phyloP scores from a whole-genome alignment of 1,284 basidiomycete species.

The Pseudozyma pruni region DNA sequence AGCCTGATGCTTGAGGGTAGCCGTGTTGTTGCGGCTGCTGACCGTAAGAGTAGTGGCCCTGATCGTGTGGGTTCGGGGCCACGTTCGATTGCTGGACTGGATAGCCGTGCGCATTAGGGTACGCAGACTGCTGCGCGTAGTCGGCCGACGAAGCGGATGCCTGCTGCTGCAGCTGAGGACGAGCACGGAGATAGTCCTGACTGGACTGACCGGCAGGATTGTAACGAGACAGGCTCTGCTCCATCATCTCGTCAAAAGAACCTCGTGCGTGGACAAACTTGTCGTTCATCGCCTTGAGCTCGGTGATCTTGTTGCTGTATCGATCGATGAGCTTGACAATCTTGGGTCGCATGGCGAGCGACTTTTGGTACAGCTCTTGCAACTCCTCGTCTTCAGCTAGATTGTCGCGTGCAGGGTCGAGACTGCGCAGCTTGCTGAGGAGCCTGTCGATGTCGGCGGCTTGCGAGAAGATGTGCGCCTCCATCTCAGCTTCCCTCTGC shows the following conservation, averaged over 20 bases:
- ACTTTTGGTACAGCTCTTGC: conserved; percentile 90
- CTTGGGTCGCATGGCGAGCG: conserved; percentile 88
- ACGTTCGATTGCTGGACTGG: conserved; percentile 15
- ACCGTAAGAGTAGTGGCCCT: conserved; percentile 54
- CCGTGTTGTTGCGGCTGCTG: conserved; percentile 18
- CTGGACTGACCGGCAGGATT: conserved; percentile 60
- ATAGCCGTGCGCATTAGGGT: conserved; percentile 18
- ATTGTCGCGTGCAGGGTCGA: conserved; percentile 81
- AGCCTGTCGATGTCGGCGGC: conserved; percentile 88
- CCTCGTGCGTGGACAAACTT: conserved; percentile 83
- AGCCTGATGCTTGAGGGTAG: conserved; percentile 14
- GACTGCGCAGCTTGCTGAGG: conserved; percentile 79
- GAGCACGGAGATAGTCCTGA: conserved; percentile 38
- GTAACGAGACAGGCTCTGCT: conserved; percentile 82
- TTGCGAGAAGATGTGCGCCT: conserved; percentile 85
- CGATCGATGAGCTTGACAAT: conserved; percentile 97
- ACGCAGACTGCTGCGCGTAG: conserved; percentile 35
- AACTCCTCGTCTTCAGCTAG: conserved; percentile 89
- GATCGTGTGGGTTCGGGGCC: conserved; percentile 65
- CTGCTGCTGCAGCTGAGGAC: conserved; percentile 43
- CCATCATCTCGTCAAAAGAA: conserved; percentile 90
- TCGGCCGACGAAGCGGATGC: conserved; percentile 35
- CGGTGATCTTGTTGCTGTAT: conserved; percentile 73
- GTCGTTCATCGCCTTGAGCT: conserved; percentile 88
- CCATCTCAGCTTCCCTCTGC: conserved; percentile 85